Evolutionary conservation across 495 filamentous ascomycete species (phyloP).

Genomic region (Acidomyces sp.): DNA sequence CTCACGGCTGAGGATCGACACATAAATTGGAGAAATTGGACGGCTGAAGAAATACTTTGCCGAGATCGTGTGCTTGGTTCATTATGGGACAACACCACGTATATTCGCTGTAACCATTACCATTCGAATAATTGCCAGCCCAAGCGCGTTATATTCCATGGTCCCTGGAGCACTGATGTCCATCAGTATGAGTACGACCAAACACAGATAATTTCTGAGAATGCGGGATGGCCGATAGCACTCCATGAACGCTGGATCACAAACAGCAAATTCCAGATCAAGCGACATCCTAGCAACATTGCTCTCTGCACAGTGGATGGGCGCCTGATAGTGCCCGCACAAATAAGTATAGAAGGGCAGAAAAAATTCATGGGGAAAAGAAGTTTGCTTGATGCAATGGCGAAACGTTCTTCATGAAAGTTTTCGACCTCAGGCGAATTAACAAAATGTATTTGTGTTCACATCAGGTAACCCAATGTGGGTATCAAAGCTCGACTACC

Average conservation of each 20-base stretch:
- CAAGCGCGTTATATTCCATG: conserved; percentile 14
- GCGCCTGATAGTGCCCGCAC: background rate
- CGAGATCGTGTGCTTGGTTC: conserved; percentile 40
- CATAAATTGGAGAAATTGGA: conserved; percentile 42
- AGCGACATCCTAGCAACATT: background rate
- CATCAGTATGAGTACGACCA: too few species aligned
- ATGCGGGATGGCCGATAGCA: background rate
- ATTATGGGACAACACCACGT: conserved; percentile 36
- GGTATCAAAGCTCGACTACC: conserved; percentile 24
- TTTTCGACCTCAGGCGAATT: background rate
- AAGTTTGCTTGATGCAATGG: too few species aligned
- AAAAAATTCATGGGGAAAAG: background rate
- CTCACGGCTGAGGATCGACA: conserved; percentile 40
- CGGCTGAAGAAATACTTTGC: conserved; percentile 33
- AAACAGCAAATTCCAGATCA: background rate
- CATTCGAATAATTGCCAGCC: background rate
- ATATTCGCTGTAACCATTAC: background rate
- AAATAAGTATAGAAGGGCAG: conserved; percentile 5
- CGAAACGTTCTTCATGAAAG: background rate
- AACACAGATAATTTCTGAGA: too few species aligned
- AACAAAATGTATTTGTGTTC: background rate
- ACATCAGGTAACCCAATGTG: conserved; percentile 17
- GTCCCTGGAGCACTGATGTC: conserved; percentile 15
- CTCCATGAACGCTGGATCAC: background rate
- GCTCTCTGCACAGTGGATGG: background rate